These are phyloP conservation scores for Collybia mongolica DNA, from an alignment of 768 basidiomycete species.

Conservation along the genomic window DNA sequence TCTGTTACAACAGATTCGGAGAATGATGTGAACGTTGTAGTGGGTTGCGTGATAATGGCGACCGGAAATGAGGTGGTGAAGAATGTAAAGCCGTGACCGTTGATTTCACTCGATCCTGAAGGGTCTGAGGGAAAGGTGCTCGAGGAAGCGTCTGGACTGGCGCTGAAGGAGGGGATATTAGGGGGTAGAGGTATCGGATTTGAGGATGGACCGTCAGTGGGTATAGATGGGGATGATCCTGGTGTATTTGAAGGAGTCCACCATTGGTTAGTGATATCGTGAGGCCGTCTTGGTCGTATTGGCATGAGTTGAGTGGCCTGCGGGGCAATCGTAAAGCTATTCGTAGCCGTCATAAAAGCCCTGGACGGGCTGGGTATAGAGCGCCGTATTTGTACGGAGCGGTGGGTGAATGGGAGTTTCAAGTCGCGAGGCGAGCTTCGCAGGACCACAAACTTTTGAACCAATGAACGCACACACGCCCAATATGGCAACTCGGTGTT, in stretches of 20 bases:
- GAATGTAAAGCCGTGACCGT: background rate
- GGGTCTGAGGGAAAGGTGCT: background rate
- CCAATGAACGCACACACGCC: constrained; percentile 8
- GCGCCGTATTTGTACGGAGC: background rate
- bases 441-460: constrained; percentile 1
- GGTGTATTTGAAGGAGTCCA: constrained; percentile 2
- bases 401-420: constrained; percentile 4
- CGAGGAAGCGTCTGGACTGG: background rate
- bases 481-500: constrained; percentile 6
- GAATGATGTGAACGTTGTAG: constrained; percentile 42
- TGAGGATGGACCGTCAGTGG: constrained; percentile 1
- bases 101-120: background rate
- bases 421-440: constrained; percentile 5
- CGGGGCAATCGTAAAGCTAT: constrained; percentile 9
- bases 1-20: constrained; percentile 29
- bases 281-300: constrained; percentile 16
- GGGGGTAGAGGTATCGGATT: constrained; percentile 8
- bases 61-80: constrained; percentile 36
- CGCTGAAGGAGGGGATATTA: background rate
- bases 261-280: constrained; percentile 6
- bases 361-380: constrained; percentile 18
- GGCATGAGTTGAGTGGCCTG: constrained; percentile 3
- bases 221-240: constrained; percentile 1
- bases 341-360: constrained; percentile 15
- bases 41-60: constrained; percentile 36